Base-by-base conservation (phyloP, 495 filamentous ascomycete genomes). In the Usnea hakonensis region DNA sequence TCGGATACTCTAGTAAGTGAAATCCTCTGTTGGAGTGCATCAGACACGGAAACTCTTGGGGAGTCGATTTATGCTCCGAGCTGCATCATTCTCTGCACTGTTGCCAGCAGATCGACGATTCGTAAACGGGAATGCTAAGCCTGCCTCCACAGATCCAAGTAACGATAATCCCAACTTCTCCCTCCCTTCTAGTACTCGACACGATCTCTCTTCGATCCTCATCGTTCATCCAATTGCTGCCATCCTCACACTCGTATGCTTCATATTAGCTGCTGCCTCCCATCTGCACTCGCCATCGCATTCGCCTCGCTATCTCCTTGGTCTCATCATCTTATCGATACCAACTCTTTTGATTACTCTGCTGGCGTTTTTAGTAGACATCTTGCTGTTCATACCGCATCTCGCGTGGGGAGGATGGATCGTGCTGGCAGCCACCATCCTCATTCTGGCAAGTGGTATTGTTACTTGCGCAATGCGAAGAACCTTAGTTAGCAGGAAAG, bases 391-490 rank as follows among this genome's bases (percentile, higher is more conserved):
- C 70, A 89, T 96, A 30, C 94, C 94, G 38, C 94, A 97, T 75
- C 72, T 96, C 73, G 81, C 85, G 68, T 97, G 92, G 91, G 94
- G 90, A 65, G 92, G 92, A 63, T 98, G 92, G 83, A 84, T 98
- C 63, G 94, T 97, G 19, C 81, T 98, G 33, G 94, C 85, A 21
- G 90, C 94, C 26, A 94, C 91, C 21, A 89, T 97, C 61, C 76
- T 97, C 50, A 89, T 95, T 50, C 85, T 90, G 53, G 77, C 89
- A 8, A 90, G 87, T 72, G 87, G 87, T 33, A 83, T 98, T 55
- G 85, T 96, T 57, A 92, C 90, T 13, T 98, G 94, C 70, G 91
- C 91, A n/a, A 97, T 97, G 91, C 88, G 94, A 63, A 86, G 94
- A 52, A 96, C 93, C 2, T 78, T 98, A 14, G 92, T 97, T 57